phyloP scores from a whole-genome alignment of 129 eudicot species.

The Cynara cardunculus region DNA sequence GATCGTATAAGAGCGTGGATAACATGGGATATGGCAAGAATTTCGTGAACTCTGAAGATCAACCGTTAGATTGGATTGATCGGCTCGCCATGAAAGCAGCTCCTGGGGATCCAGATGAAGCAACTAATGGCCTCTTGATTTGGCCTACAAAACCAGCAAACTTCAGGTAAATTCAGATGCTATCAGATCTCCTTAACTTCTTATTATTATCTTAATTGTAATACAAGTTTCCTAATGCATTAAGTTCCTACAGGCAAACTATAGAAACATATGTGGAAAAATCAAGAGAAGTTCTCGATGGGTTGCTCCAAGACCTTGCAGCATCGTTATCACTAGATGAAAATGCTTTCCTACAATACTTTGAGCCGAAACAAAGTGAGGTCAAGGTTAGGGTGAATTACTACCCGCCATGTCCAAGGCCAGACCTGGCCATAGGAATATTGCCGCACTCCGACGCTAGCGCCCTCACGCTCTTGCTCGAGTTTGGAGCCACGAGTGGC shows the following conservation, averaged over 20 bases:
- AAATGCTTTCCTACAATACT: conserved; percentile 31
- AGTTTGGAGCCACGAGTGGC: conserved; percentile 31
- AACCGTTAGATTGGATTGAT: conserved; percentile 54
- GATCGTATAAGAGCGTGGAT: conserved; percentile 39
- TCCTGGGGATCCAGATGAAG: conserved; percentile 31
- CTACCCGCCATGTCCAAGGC: conserved; percentile 59
- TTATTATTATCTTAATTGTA: too few species aligned
- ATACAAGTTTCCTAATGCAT: too few species aligned
- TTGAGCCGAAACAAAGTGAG: conserved; percentile 41
- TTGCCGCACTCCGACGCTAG: conserved; percentile 45
- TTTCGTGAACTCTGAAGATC: conserved; percentile 40
- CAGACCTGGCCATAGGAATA: conserved; percentile 46
- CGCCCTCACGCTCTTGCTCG: conserved; percentile 39
- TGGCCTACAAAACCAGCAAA: conserved; percentile 48
- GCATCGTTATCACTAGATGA: conserved; percentile 30
- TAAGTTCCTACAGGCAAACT: conserved; percentile 26
- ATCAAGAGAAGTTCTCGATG: conserved; percentile 27
- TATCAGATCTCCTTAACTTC: too few species aligned
- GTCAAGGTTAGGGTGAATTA: conserved; percentile 43
- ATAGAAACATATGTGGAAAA: conserved; percentile 35
- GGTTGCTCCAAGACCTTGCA: conserved; percentile 42
- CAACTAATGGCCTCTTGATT: conserved; percentile 28
- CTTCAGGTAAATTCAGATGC: conserved; percentile 20
- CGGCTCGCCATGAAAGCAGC: conserved; percentile 48
- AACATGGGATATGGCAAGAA: conserved; percentile 56